Percentiles rank a stretch among this genome's conserved stretches.
These are phyloP conservation scores for Protomyces lactucae-debilis DNA, from an alignment of 1,139 yeast genomes.

Conservation along the genomic window DNA sequence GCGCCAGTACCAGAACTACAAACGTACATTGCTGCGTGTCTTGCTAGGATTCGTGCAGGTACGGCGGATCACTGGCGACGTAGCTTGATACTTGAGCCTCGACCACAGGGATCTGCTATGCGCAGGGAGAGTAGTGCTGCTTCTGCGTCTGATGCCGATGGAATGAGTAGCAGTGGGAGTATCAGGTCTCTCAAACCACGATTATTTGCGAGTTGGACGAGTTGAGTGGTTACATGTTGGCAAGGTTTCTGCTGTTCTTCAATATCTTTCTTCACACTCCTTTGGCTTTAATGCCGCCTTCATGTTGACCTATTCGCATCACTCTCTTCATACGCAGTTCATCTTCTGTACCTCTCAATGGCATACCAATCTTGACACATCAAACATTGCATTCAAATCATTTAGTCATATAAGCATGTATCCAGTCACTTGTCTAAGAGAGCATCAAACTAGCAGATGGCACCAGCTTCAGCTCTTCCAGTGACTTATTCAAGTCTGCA, in stretches of 20 bases:
- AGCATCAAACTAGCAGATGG: conserved; percentile 20
- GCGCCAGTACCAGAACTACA: conserved; percentile 66
- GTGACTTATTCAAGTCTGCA: conserved; percentile 4
- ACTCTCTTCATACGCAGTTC: too few relatives aligned
- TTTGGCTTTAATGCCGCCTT: not conserved
- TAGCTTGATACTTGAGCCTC: conserved; percentile 20
- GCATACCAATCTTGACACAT: too few relatives aligned
- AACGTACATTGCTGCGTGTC: conserved; percentile 34
- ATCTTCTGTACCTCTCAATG: too few relatives aligned
- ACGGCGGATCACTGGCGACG: conserved; percentile 22
- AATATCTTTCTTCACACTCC: not conserved
- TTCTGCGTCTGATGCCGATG: not conserved
- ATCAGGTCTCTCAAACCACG: not conserved
- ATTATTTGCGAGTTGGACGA: not conserved
- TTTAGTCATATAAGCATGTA: not conserved
- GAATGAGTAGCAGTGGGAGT: not conserved
- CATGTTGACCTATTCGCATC: not conserved
- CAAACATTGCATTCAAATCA: not conserved
- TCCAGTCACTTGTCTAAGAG: not conserved
- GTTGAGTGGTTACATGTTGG: not conserved
- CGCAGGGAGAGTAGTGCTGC: conserved; percentile 9
- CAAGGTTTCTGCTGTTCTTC: not conserved
- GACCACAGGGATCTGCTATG: conserved; percentile 5
- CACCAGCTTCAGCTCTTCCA: conserved; percentile 11
- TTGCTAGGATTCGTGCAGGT: conserved; percentile 17